Percentiles rank a stretch among this genome's conserved stretches.
phyloP scores from a whole-genome alignment of 2,329 filamentous ascomycete species.

The Exophiala lecanii-corni region DNA sequence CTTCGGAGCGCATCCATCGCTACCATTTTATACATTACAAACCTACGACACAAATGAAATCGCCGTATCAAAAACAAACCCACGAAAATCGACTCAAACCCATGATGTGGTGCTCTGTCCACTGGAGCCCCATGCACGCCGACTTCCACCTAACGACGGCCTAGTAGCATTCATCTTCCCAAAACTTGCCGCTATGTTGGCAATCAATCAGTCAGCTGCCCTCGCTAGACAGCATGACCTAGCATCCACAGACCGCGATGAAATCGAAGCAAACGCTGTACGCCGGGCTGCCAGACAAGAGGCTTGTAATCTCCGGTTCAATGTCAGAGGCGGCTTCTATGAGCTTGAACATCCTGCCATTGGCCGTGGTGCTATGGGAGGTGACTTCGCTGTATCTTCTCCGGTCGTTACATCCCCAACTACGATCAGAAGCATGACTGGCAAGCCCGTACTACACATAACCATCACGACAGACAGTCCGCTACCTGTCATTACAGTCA shows the following conservation, averaged over 20 bases:
- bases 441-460: slow-evolving; percentile 35
- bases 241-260: slow-evolving; percentile 36
- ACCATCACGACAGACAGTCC: slow-evolving; percentile 36
- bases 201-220: slow-evolving; percentile 42
- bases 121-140: slow-evolving; percentile 36
- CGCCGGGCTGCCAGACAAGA: slow-evolving; percentile 42
- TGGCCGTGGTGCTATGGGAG: slow-evolving; percentile 25
- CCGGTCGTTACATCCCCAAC: slow-evolving; percentile 7
- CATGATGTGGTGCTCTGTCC: slow-evolving; percentile 42
- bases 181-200: slow-evolving; percentile 46
- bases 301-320: slow-evolving; percentile 44
- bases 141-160: slow-evolving; percentile 38
- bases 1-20: slow-evolving; percentile 37
- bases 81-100: slow-evolving; percentile 35
- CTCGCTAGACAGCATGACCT: slow-evolving; percentile 38
- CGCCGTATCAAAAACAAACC: slow-evolving; percentile 39
- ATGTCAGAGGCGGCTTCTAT: slow-evolving; percentile 37
- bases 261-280: slow-evolving; percentile 42
- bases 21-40: slow-evolving; percentile 43
- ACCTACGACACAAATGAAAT: slow-evolving; percentile 41
- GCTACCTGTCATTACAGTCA: slow-evolving; percentile 35
- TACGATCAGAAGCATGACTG: slow-evolving; percentile 12
- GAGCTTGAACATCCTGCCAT: slow-evolving; percentile 45
- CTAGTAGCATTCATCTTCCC: slow-evolving; percentile 44
- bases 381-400: slow-evolving; percentile 14